These are phyloP conservation scores for Pneumocystis murina DNA, from an alignment of 1,139 yeast species.

Conservation along the genomic window DNA sequence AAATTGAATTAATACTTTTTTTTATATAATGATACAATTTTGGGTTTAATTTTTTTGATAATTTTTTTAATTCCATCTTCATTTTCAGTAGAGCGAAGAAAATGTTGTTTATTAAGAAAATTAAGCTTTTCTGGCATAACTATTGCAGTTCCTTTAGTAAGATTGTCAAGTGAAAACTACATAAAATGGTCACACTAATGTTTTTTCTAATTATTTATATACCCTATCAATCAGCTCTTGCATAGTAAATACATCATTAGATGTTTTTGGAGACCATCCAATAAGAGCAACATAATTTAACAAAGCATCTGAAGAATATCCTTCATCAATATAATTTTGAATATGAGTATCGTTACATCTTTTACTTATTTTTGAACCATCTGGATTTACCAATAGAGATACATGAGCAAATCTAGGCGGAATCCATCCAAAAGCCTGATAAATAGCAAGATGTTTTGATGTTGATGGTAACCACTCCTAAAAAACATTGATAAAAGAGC, in stretches of 20 bases:
- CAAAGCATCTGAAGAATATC: slow-evolving; percentile 73
- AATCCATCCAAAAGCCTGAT: slow-evolving; percentile 73
- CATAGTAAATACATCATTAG: slow-evolving; percentile 42
- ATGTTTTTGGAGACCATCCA: slow-evolving; percentile 48
- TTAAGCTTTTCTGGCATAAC: slow-evolving; percentile 64
- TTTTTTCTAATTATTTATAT: slow-evolving; percentile 19
- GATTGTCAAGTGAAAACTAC: slow-evolving; percentile 41
- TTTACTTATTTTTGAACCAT: slow-evolving; percentile 72
- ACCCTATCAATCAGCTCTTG: slow-evolving; percentile 32
- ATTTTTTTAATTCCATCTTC: slow-evolving; percentile 2
- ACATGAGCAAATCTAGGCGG: slow-evolving; percentile 78
- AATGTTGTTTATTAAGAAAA: slow-evolving; percentile 39
- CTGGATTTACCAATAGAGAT: slow-evolving; percentile 61
- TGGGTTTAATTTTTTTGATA: slow-evolving; percentile 1
- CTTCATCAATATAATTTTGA: slow-evolving; percentile 27
- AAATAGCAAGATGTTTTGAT: slow-evolving; percentile 81
- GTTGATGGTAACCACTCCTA: slow-evolving; percentile 88
- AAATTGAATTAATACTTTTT: not conserved
- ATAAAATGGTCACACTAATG: not conserved
- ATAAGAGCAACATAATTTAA: slow-evolving; percentile 75
- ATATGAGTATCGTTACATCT: slow-evolving; percentile 68
- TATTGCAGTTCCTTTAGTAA: slow-evolving; percentile 88
- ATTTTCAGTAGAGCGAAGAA: slow-evolving; percentile 3
- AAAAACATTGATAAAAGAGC: not conserved
- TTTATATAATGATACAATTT: not conserved